Evolutionary conservation across 2,329 filamentous ascomycete species (phyloP).

Genomic region (Endoconidiophora laricicola): DNA sequence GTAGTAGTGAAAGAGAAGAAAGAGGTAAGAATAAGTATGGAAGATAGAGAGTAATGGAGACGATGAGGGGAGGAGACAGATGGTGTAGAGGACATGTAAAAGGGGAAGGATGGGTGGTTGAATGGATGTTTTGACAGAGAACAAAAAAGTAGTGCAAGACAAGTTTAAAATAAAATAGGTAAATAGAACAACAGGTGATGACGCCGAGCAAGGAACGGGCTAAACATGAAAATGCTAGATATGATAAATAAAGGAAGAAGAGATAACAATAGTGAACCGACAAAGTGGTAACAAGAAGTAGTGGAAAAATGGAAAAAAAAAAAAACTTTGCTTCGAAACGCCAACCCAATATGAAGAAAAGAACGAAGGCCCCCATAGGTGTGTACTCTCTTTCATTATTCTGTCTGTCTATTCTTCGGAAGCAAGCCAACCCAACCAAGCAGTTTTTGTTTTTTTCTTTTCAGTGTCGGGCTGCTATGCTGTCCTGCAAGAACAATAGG

Average conservation of each 20-base stretch:
- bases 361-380: not conserved
- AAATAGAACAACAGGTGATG: conserved; percentile 1
- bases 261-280: not conserved
- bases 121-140: not conserved
- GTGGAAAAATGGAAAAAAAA: not conserved
- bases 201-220: conserved; percentile 10
- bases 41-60: not conserved
- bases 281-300: not conserved
- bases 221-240: conserved; percentile 8
- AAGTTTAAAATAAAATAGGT: conserved; percentile 1
- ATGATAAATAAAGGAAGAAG: conserved; percentile 1
- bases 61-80: not conserved
- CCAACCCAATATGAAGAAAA: not conserved
- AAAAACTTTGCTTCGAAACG: conserved; percentile 3
- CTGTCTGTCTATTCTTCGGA: not conserved
- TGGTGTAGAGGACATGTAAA: not conserved
- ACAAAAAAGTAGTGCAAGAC: not conserved
- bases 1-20: not conserved
- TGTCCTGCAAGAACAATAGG: not conserved
- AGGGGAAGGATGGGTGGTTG: not conserved
- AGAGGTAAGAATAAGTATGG: not conserved
- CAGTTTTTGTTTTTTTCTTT: not conserved
- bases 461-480: too few relatives aligned
- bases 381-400: not conserved
- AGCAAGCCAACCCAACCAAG: not conserved